A percentile compares a stretch with the other conserved stretches of the same genome.
These are phyloP conservation scores for Fistulinella staudtii DNA, from an alignment of 1,284 basidiomycete species.

Conservation along the genomic window DNA sequence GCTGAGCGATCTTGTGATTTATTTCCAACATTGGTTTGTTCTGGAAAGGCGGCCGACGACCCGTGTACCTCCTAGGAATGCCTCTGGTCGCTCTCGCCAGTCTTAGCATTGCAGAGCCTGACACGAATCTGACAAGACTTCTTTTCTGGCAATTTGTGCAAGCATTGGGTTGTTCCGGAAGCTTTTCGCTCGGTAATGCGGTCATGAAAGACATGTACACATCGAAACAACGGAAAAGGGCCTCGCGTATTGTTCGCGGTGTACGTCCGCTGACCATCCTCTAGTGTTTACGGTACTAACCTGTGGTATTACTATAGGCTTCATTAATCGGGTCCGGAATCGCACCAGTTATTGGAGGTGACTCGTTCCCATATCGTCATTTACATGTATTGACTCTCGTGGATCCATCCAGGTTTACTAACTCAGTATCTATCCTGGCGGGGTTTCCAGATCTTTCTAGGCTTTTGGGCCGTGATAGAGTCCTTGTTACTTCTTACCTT, in stretches of 20 bases:
- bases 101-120: conserved; percentile 40
- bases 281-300: background rate
- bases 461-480: conserved; percentile 41
- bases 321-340: conserved; percentile 43
- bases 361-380: background rate
- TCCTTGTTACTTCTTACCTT: conserved; percentile 46
- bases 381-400: background rate
- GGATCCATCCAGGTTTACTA: conserved; percentile 33
- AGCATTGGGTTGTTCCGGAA: conserved; percentile 39
- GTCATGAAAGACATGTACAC: conserved; percentile 48
- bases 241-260: conserved; percentile 45
- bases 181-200: conserved; percentile 45
- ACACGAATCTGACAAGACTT: conserved; percentile 33
- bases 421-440: conserved; percentile 68
- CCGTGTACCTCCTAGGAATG: conserved; percentile 42
- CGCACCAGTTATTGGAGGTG: conserved; percentile 44
- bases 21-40: background rate
- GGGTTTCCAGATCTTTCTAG: conserved; percentile 54
- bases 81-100: conserved; percentile 44
- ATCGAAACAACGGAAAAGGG: conserved; percentile 44
- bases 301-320: conserved; percentile 29
- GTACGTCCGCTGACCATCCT: conserved; percentile 24
- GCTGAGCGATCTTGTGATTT: background rate
- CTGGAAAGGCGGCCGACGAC: conserved; percentile 38
- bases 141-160: conserved; percentile 48